Percentiles rank a stretch among this genome's conserved stretches.
These are phyloP conservation scores for Solanum sparsipilum DNA, from an alignment of 257 asterid genomes.

Conservation along the genomic window DNA sequence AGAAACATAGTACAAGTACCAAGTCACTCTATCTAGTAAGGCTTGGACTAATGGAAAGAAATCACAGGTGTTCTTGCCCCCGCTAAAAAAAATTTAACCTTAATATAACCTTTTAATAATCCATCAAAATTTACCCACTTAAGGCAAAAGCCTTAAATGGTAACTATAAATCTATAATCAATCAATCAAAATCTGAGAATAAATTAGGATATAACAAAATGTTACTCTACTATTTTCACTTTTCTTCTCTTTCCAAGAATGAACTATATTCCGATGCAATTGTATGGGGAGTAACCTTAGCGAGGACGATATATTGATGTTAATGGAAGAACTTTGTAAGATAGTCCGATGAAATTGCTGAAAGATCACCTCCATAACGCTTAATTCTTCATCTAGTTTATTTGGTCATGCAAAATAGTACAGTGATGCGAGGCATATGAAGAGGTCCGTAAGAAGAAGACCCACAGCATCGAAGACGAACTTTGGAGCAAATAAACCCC, in stretches of 20 bases:
- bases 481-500: constrained; percentile 98
- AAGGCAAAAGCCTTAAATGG: neutral
- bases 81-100: neutral
- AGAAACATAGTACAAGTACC: neutral
- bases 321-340: neutral
- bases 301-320: neutral
- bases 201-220: neutral
- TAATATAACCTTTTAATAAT: neutral
- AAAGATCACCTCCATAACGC: neutral
- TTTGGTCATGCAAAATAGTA: constrained; percentile 32
- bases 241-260: neutral
- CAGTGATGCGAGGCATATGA: constrained; percentile 62
- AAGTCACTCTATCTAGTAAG: neutral
- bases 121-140: neutral
- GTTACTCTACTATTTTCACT: neutral
- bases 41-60: neutral
- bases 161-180: neutral
- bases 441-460: constrained; percentile 52
- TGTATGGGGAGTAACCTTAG: neutral
- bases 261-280: neutral
- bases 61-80: neutral
- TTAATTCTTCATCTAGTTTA: neutral
- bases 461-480: constrained; percentile 89
- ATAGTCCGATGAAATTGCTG: neutral
- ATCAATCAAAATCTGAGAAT: neutral